These are phyloP conservation scores for Conringia planisiliqua DNA, from an alignment of 345 rosid genomes.

Conservation along the genomic window DNA sequence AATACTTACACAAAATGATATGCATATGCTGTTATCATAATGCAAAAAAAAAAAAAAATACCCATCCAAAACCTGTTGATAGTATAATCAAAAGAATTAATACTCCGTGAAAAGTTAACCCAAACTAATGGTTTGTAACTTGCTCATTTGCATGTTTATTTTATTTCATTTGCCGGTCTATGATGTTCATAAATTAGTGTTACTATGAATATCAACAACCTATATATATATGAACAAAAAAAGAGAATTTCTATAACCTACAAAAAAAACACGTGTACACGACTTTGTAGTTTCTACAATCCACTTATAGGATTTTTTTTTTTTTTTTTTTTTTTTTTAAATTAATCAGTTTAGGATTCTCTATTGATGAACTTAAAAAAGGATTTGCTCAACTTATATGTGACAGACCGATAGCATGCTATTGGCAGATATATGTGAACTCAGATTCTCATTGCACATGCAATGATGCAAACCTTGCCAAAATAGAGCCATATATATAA, in stretches of 20 bases:
- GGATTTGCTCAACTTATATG: not conserved
- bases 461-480: not conserved
- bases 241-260: not conserved
- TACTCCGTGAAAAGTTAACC: not conserved
- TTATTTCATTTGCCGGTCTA: not conserved
- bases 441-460: conserved; percentile 15
- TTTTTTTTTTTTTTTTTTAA: not conserved
- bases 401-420: not conserved
- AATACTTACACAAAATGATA: not conserved
- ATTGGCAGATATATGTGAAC: not conserved
- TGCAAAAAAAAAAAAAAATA: not conserved
- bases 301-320: not conserved
- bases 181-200: not conserved
- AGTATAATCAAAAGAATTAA: not conserved
- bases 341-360: not conserved
- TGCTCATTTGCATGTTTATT: not conserved
- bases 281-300: not conserved
- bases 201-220: not conserved
- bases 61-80: not conserved
- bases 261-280: not conserved
- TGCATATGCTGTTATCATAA: not conserved
- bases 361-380: not conserved
- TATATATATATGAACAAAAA: not conserved
- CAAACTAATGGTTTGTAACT: not conserved
- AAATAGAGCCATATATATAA: not conserved